phyloP scores from a whole-genome alignment of 306 rosid species.

The Malus sieversii region DNA sequence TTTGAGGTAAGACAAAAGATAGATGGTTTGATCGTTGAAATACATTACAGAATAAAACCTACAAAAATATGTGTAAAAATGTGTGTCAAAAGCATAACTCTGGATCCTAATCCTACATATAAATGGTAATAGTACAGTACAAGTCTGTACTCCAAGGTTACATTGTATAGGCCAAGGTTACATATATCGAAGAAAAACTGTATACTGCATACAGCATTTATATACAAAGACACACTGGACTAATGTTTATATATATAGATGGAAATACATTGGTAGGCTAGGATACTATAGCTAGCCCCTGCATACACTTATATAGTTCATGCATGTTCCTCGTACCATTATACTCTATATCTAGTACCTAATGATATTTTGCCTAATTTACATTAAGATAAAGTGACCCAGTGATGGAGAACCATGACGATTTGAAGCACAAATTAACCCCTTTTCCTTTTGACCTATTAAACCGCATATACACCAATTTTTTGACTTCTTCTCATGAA shows the following conservation, averaged over 20 bases:
- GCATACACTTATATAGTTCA: neutral
- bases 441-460: neutral
- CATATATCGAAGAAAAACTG: no score
- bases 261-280: neutral
- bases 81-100: no score
- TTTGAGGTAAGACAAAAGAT: no score
- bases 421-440: neutral
- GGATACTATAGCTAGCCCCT: neutral
- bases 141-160: no score
- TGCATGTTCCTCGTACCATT: neutral
- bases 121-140: no score
- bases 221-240: no score
- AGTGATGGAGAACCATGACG: neutral
- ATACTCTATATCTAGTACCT: neutral
- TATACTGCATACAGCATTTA: no score
- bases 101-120: no score
- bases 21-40: no score
- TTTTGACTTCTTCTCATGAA: neutral
- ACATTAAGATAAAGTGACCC: neutral
- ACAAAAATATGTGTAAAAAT: no score
- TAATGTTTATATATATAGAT: neutral
- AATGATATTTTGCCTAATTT: neutral
- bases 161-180: neutral
- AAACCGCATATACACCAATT: neutral
- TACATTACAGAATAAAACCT: no score